These are phyloP conservation scores for Cercospora sp. DNA, from an alignment of 2,329 filamentous ascomycete genomes.

Conservation along the genomic window DNA sequence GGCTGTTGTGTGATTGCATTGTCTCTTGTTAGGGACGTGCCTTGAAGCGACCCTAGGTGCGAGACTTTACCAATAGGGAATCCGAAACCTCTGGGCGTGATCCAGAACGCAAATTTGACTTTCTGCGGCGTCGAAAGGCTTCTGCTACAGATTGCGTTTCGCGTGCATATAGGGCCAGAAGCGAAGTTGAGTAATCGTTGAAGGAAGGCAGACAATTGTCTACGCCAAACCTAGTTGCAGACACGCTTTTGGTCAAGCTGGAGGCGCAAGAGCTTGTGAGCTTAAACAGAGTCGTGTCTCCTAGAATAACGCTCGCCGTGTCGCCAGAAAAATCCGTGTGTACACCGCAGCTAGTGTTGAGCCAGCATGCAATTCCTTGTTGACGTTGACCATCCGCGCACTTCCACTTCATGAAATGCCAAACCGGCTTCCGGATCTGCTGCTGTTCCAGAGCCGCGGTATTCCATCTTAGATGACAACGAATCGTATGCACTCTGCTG, in stretches of 20 bases:
- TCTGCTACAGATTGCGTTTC: not conserved
- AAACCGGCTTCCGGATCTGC: not conserved
- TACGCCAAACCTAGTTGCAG: not conserved
- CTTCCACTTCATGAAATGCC: not conserved
- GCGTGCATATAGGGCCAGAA: not conserved
- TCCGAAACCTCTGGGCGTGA: not conserved
- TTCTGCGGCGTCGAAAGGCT: not conserved
- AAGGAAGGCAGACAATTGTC: not conserved
- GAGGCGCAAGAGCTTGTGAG: not conserved
- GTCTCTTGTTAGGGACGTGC: not conserved
- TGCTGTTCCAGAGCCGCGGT: not conserved
- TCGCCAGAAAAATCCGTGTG: not conserved
- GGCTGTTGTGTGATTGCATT: not conserved
- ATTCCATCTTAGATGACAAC: not conserved
- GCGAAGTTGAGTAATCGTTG: not conserved
- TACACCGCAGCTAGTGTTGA: not conserved
- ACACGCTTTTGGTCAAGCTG: not conserved
- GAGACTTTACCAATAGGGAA: not conserved
- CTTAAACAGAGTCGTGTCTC: not conserved
- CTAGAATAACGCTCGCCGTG: not conserved
- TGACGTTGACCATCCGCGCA: not conserved
- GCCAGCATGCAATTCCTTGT: not conserved
- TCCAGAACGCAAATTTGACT: not conserved
- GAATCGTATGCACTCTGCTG: not conserved
- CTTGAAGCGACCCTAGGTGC: not conserved